These are phyloP conservation scores for Camelina hispida DNA, from an alignment of 345 rosid species.

Conservation along the genomic window DNA sequence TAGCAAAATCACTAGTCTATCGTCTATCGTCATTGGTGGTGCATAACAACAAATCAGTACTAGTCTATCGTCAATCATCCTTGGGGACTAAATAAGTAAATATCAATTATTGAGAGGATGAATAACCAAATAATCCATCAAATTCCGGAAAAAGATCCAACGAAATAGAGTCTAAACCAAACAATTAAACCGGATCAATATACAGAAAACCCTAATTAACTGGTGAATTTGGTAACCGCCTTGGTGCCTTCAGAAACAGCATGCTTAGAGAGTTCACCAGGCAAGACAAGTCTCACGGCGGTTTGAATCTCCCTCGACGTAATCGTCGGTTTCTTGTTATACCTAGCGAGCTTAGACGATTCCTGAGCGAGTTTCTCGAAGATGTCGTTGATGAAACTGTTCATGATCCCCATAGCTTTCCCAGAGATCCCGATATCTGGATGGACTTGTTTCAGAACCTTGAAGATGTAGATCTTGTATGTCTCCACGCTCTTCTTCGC, in stretches of 20 bases:
- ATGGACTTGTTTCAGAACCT: background rate
- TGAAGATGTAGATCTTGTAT: slow-evolving; percentile 56
- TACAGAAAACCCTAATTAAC: slow-evolving; percentile 9
- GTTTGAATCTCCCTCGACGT: slow-evolving; percentile 33
- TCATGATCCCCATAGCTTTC: background rate
- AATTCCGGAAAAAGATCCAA: background rate
- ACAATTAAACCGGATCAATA: background rate
- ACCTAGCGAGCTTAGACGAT: slow-evolving; percentile 32
- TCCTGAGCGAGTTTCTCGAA: slow-evolving; percentile 32
- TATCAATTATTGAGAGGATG: too few species aligned
- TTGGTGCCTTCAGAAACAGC: slow-evolving; percentile 39
- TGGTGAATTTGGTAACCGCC: slow-evolving; percentile 41
- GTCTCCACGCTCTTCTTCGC: slow-evolving; percentile 66
- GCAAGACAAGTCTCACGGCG: slow-evolving; percentile 35
- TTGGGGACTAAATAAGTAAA: too few species aligned
- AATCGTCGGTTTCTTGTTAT: slow-evolving; percentile 37
- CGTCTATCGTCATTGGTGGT: too few species aligned
- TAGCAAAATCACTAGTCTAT: too few species aligned
- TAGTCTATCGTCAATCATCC: too few species aligned
- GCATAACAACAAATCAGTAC: too few species aligned
- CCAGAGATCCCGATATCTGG: background rate
- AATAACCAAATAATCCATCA: too few species aligned
- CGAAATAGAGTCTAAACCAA: background rate
- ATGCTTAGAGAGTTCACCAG: slow-evolving; percentile 36
- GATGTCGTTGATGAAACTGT: background rate